Percentiles rank a stretch among this genome's conserved stretches.
phyloP scores from a whole-genome alignment of 345 rosid genomes.

The Aegle marmelos region DNA sequence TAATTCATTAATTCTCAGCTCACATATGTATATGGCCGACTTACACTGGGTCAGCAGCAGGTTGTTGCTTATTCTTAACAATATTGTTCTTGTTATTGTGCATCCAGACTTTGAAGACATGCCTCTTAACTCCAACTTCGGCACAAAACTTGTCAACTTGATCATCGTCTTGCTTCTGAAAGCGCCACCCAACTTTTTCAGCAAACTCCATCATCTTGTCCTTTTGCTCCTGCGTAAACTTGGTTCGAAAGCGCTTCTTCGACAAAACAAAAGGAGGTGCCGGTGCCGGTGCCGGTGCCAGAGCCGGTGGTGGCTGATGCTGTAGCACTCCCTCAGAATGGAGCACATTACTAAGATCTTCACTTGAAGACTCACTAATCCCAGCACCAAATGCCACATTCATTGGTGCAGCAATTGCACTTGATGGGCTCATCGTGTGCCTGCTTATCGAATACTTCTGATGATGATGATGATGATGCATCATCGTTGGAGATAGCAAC shows the following conservation, averaged over 20 bases:
- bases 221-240: slow-evolving; percentile 68
- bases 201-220: slow-evolving; percentile 80
- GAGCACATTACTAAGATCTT: slow-evolving; percentile 51
- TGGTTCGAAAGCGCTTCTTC: slow-evolving; percentile 64
- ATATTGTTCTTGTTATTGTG: slow-evolving; percentile 65
- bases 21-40: too few relatives aligned
- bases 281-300: slow-evolving; percentile 12
- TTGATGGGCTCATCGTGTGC: slow-evolving; percentile 39
- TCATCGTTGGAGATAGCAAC: slow-evolving; percentile 36
- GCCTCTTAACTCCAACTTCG: slow-evolving; percentile 67
- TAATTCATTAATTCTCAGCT: too few relatives aligned
- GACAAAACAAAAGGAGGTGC: slow-evolving; percentile 52
- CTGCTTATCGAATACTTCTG: slow-evolving; percentile 23
- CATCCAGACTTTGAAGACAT: slow-evolving; percentile 87
- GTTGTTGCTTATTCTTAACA: slow-evolving; percentile 45
- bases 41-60: slow-evolving; percentile 6
- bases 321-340: slow-evolving; percentile 38
- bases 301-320: slow-evolving; percentile 19
- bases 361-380: slow-evolving; percentile 70
- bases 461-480: slow-evolving; percentile 39
- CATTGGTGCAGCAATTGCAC: slow-evolving; percentile 65
- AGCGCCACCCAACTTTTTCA: slow-evolving; percentile 74
- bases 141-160: slow-evolving; percentile 57
- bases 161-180: slow-evolving; percentile 65
- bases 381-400: slow-evolving; percentile 56